Evolutionary conservation across 2,329 filamentous ascomycete genomes (phyloP).

Genomic region (Fusarium odoratissimum): DNA sequence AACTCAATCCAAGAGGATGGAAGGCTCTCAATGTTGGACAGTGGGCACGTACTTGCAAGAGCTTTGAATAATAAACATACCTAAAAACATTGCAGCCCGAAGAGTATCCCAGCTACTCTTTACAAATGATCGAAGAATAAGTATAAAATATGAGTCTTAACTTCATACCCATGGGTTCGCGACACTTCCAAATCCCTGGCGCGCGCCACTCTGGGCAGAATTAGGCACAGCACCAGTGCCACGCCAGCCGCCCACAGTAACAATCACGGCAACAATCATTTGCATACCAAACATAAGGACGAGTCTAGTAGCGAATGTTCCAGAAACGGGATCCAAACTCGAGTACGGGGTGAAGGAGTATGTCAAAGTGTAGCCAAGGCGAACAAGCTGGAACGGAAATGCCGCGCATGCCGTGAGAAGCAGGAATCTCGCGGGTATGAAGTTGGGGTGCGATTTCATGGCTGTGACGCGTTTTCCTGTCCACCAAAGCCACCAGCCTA

Average conservation of each 20-base stretch:
- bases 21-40: background rate
- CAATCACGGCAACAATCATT: background rate
- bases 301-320: background rate
- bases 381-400: background rate
- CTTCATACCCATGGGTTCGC: background rate
- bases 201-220: background rate
- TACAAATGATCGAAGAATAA: fast-evolving
- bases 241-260: background rate
- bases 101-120: background rate
- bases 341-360: background rate
- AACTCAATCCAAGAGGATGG: background rate
- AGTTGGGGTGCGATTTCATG: background rate
- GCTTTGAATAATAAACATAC: fast-evolving
- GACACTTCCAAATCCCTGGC: background rate
- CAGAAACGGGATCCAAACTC: background rate
- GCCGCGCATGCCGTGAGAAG: background rate
- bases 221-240: background rate
- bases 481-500: background rate
- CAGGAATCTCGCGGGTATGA: background rate
- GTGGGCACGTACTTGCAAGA: background rate
- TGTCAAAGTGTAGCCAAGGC: background rate
- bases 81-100: fast-evolving
- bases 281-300: constrained; percentile 1
- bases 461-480: background rate
- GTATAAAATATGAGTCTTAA: fast-evolving